Evolutionary conservation across 768 basidiomycete genomes (phyloP), one percentile per base, ranked within the genome.

Genomic region (Candolleomyces efflorescens): DNA sequence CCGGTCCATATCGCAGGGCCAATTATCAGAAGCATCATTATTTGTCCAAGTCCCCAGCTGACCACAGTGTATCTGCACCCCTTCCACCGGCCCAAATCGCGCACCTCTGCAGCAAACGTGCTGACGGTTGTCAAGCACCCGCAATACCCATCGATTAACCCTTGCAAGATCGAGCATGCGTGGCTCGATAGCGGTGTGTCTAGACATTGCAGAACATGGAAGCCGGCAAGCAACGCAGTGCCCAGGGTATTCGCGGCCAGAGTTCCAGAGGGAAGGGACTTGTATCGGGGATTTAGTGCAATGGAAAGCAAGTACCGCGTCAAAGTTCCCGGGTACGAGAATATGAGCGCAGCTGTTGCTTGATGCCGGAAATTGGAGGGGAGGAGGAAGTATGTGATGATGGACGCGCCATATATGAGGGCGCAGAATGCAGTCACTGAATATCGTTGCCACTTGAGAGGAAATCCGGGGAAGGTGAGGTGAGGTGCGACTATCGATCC

Each of bases 61-160:
- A 83, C 65, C 1, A 79, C 61, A 24, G 81, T 82, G 69, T 98
- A 98, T 46, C 84, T 65, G 74, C 80, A 84, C 26, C 85, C 84
- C 65, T 80, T 83, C 69, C 82, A 68, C 32, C 75, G 68, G 44
- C 75, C 70, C 59, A 94, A 73, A 43, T 81, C 80, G 36, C 77
- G 72, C 20, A 91, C 68, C 68, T 99, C 97, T 9, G 86, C 86
- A 1, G 85, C 89, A 66, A 98, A 96, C 17, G 95, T 98, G 69
- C 90, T 93, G 63, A 99, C 82, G 1, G 97, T 99, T 1, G 89
- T 95, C 63, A 98, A 76, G 73, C 93, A 94, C 11, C 94, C 97
- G 68, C 95, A 98, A 67, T 93, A 98, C 6, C 97, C 97, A 68
- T 98, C 93, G 22, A 78, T 76, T 38, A 98, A 72, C 1, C 93